phyloP scores from a whole-genome alignment of 1,284 basidiomycete genomes.

The Bothia castanella region DNA sequence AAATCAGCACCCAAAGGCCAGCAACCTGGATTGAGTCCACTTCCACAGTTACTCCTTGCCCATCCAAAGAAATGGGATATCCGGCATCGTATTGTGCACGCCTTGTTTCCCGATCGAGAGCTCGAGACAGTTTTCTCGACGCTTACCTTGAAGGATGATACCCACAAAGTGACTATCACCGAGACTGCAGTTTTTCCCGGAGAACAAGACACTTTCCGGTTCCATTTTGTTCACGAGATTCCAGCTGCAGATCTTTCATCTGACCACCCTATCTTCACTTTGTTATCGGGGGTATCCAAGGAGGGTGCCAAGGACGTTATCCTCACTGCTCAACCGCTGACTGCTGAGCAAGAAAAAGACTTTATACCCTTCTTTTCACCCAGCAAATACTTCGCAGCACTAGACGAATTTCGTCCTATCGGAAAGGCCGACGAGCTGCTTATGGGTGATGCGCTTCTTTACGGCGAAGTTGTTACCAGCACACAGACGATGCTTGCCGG shows the following conservation, averaged over 20 bases:
- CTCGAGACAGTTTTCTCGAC: constrained; percentile 43
- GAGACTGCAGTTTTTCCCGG: constrained; percentile 38
- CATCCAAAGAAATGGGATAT: constrained; percentile 25
- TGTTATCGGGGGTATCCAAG: constrained; percentile 22
- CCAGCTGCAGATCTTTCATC: constrained; percentile 20
- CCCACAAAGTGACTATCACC: constrained; percentile 17
- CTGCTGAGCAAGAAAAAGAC: constrained; percentile 31
- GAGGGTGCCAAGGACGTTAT: constrained; percentile 49
- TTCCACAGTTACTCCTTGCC: constrained; percentile 30
- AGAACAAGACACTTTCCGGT: constrained; percentile 62
- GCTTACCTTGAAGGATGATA: constrained; percentile 42
- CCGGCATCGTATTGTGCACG: constrained; percentile 13
- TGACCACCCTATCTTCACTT: constrained; percentile 25
- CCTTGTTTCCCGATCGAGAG: constrained; percentile 24
- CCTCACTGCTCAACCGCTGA: constrained; percentile 42
- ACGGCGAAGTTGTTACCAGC: constrained; percentile 88
- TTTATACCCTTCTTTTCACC: constrained; percentile 59
- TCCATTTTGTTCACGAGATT: constrained; percentile 42
- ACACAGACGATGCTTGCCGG: constrained; percentile 95
- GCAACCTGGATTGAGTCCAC: constrained; percentile 6
- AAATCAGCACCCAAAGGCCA: not conserved
- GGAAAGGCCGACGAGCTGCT: constrained; percentile 40
- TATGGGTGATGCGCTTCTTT: constrained; percentile 76
- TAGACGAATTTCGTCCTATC: constrained; percentile 30
- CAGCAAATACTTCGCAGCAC: constrained; percentile 43